A percentile compares a stretch with the other conserved stretches of the same genome.
Conservation (phyloP, 2,329 filamentous ascomycete genomes). For the Parastagonospora nodorum region DNA sequence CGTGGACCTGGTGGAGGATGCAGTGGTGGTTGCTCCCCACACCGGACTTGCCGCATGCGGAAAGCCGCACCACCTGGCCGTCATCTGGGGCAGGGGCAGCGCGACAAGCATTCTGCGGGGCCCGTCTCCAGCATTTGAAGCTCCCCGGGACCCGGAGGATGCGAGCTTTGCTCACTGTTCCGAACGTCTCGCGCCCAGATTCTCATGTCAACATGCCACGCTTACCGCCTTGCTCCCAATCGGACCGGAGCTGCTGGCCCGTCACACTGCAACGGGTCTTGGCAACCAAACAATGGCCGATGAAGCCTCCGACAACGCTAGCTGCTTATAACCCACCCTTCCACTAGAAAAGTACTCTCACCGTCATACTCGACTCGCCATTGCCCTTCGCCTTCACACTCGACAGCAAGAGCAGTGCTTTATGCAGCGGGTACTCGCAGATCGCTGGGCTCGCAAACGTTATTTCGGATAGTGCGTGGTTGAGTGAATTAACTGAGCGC, state of each 20-base stretch:
- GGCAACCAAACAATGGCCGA: conserved; percentile 5
- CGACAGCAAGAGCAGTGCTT: conserved; percentile 36
- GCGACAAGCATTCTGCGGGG: conserved; percentile 1
- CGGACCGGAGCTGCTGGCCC: conserved; percentile 1
- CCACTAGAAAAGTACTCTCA: conserved; percentile 26
- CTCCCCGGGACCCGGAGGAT: too few species aligned
- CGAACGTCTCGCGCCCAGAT: neutral
- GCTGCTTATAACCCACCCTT: conserved; percentile 11
- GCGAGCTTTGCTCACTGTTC: too few species aligned
- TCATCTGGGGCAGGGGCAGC: neutral
- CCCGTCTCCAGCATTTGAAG: neutral
- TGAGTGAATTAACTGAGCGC: conserved; percentile 14
- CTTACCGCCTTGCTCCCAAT: neutral
- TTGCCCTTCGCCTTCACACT: conserved; percentile 1
- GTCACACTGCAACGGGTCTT: too few species aligned
- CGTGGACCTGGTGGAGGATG: neutral
- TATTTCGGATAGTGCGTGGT: conserved; percentile 49
- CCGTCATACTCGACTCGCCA: conserved; percentile 4
- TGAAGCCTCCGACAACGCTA: conserved; percentile 19
- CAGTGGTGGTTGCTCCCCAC: conserved; percentile 4
- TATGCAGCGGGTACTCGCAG: conserved; percentile 61
- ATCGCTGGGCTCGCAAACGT: conserved; percentile 54
- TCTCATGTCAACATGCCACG: neutral
- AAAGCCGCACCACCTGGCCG: conserved; percentile 10
- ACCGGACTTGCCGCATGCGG: conserved; percentile 20